These are phyloP conservation scores for Neurospora hispaniola DNA, from an alignment of 495 filamentous ascomycete species.

Conservation along the genomic window DNA sequence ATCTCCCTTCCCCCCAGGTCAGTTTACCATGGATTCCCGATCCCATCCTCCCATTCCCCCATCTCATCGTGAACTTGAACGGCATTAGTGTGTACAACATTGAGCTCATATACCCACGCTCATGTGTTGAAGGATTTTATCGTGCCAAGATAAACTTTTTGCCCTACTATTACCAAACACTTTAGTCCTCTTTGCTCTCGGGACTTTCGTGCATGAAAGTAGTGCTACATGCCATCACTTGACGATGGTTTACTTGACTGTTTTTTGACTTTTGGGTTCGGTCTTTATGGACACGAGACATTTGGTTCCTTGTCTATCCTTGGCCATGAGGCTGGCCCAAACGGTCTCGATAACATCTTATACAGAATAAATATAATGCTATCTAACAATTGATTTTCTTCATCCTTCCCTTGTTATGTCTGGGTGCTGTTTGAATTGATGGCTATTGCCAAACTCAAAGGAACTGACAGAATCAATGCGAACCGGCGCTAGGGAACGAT, in stretches of 20 bases:
- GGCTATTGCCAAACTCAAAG: not conserved
- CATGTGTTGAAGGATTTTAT: conserved; percentile 1
- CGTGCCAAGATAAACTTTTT: not conserved
- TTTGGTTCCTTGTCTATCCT: not conserved
- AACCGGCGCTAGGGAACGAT: not conserved
- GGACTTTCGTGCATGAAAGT: not conserved
- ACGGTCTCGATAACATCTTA: not conserved
- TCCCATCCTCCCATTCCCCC: not conserved
- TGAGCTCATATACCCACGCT: not conserved
- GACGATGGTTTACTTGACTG: not conserved
- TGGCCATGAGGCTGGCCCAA: not conserved
- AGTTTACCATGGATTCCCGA: not conserved
- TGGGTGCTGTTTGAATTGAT: not conserved
- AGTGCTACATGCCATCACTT: not conserved
- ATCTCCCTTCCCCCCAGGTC: not conserved
- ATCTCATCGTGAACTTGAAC: not conserved
- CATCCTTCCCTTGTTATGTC: not conserved
- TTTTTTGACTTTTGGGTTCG: not conserved
- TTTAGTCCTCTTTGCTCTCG: not conserved
- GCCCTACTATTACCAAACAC: not conserved
- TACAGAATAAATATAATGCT: not conserved
- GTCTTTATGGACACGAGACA: not conserved
- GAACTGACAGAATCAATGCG: not conserved
- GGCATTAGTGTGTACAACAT: conserved; percentile 1
- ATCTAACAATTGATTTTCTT: not conserved